phyloP scores from a whole-genome alignment of 495 filamentous ascomycete genomes.

The Tuber umbilicatum region DNA sequence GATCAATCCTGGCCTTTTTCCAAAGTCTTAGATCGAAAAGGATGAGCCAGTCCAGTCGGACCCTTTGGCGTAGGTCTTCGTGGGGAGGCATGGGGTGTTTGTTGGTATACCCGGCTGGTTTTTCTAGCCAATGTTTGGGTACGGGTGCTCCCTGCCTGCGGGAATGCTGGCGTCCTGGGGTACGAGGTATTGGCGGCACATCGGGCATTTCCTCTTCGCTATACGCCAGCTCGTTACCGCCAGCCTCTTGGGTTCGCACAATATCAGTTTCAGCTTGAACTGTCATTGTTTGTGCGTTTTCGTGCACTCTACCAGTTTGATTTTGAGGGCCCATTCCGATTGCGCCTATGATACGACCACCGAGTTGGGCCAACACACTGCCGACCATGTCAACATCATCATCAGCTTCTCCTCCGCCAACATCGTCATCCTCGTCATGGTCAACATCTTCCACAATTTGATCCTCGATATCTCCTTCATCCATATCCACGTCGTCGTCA shows the following conservation, averaged over 20 bases:
- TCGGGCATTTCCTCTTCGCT: slow-evolving; percentile 22
- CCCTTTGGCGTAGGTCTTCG: slow-evolving; percentile 78
- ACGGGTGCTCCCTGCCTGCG: slow-evolving; percentile 44
- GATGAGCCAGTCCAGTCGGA: slow-evolving; percentile 90
- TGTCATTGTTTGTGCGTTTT: background rate
- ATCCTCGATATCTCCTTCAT: slow-evolving; percentile 45
- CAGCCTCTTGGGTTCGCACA: slow-evolving; percentile 12
- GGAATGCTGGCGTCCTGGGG: slow-evolving; percentile 26
- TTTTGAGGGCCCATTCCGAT: slow-evolving; percentile 18
- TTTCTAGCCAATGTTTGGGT: slow-evolving; percentile 79
- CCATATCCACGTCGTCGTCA: slow-evolving; percentile 49
- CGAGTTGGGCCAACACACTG: slow-evolving; percentile 12
- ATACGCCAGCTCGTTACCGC: slow-evolving; percentile 3
- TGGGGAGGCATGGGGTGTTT: slow-evolving; percentile 57
- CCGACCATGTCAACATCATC: slow-evolving; percentile 56
- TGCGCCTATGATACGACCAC: slow-evolving; percentile 10
- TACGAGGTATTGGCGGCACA: slow-evolving; percentile 36
- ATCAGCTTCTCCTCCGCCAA: slow-evolving; percentile 47
- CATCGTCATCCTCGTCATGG: slow-evolving; percentile 43
- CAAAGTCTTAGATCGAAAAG: slow-evolving; percentile 94
- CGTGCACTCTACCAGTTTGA: background rate
- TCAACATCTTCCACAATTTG: slow-evolving; percentile 47
- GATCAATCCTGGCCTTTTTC: slow-evolving; percentile 86
- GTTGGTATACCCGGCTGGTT: slow-evolving; percentile 56
- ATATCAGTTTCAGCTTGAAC: slow-evolving; percentile 15